Evolutionary conservation across 495 filamentous ascomycete genomes (phyloP).

Genomic region (Hyaloscypha finlandica): DNA sequence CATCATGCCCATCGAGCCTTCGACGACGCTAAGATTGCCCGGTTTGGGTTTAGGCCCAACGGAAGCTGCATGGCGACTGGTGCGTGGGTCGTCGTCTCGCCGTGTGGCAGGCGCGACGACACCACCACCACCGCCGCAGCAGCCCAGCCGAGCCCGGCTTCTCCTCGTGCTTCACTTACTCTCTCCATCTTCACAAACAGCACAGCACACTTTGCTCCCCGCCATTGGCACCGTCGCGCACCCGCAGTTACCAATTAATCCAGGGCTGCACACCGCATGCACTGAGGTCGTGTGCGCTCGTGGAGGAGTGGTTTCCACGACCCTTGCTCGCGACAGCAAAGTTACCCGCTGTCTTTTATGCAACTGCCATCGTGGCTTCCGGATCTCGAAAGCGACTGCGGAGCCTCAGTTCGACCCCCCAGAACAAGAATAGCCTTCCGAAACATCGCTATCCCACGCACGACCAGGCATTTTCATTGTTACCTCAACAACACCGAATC

Average conservation of each 20-base stretch:
- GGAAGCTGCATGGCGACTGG: background rate
- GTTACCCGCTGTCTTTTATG: conserved; percentile 25
- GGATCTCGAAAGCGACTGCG: conserved; percentile 22
- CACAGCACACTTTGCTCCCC: background rate
- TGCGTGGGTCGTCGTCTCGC: too few species aligned
- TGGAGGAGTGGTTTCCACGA: conserved; percentile 1
- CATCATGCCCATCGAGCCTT: background rate
- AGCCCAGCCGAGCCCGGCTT: too few species aligned
- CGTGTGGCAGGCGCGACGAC: background rate
- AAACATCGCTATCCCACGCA: conserved; percentile 23
- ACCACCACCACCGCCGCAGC: background rate
- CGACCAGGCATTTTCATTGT: conserved; percentile 7
- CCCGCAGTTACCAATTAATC: background rate
- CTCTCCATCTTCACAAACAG: background rate
- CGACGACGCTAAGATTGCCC: background rate
- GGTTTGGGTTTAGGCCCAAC: background rate
- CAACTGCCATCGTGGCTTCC: conserved; percentile 24
- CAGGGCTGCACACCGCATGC: background rate
- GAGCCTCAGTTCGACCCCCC: conserved; percentile 8
- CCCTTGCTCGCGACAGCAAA: conserved; percentile 25
- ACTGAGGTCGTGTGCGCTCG: background rate
- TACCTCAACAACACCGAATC: background rate
- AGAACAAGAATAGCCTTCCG: conserved; percentile 14
- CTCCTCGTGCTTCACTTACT: background rate
- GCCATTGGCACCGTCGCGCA: background rate